Evolutionary conservation across 306 rosid genomes (phyloP).

Genomic region (Alnus glutinosa): DNA sequence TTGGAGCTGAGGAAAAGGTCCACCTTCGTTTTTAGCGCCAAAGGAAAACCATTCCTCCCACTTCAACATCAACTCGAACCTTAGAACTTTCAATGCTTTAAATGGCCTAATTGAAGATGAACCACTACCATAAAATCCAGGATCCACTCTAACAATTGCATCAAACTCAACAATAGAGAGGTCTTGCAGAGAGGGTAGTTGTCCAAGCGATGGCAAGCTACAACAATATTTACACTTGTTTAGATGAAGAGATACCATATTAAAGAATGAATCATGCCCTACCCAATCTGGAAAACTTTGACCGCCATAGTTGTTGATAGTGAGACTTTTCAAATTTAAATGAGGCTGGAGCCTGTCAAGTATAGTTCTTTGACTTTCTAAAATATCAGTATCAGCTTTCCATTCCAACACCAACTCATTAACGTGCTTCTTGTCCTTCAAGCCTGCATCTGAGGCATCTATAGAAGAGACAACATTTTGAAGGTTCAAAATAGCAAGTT

Average conservation of each 20-base stretch:
- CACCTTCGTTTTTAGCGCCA: neutral
- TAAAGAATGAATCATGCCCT: conserved; percentile 22
- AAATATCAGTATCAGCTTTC: neutral
- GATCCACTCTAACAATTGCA: neutral
- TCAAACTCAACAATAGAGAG: conserved; percentile 20
- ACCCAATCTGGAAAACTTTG: conserved; percentile 28
- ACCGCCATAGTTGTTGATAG: neutral
- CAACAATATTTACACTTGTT: neutral
- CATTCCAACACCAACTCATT: conserved; percentile 18
- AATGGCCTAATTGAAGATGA: neutral
- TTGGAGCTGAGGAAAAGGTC: conserved; percentile 5
- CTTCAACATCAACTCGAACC: neutral
- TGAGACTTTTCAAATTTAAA: conserved; percentile 7
- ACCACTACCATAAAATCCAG: conserved; percentile 7
- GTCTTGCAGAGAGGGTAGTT: conserved; percentile 14
- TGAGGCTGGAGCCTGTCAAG: conserved; percentile 32
- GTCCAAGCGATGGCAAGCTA: conserved; percentile 3
- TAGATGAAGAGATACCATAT: conserved; percentile 10
- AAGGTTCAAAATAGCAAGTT: conserved; percentile 7
- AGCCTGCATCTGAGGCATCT: conserved; percentile 10
- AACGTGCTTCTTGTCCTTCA: conserved; percentile 1
- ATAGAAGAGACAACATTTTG: conserved; percentile 5
- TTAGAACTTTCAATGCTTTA: conserved; percentile 10
- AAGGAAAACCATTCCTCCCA: conserved; percentile 17
- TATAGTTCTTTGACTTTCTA: conserved; percentile 9